These are phyloP conservation scores for Trypanosoma lewisi DNA, from an alignment of 208 protist genomes.

Conservation along the genomic window DNA sequence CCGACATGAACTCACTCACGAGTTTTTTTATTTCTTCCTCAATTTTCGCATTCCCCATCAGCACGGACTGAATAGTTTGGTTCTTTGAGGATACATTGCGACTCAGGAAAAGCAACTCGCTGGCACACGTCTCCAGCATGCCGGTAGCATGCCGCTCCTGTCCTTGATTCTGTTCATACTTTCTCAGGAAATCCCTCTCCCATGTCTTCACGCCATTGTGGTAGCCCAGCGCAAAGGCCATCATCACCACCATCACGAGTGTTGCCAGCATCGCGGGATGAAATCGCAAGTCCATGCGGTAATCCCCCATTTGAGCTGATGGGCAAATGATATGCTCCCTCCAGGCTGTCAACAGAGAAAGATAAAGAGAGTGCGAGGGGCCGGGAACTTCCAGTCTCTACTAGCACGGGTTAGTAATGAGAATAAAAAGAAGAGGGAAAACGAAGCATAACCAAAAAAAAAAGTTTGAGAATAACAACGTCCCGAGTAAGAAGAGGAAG, in stretches of 20 bases:
- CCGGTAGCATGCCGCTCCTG: neutral
- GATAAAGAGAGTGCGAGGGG: neutral
- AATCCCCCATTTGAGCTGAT: neutral
- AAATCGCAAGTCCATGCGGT: constrained; percentile 20
- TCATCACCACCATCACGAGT: constrained; percentile 25
- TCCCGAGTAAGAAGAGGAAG: too few relatives aligned
- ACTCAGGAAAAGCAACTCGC: neutral
- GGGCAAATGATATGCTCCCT: neutral
- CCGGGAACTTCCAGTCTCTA: neutral
- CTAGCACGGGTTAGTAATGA: neutral
- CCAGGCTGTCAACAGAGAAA: neutral
- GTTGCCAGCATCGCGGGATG: constrained; percentile 33
- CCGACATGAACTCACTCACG: neutral
- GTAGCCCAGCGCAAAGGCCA: constrained; percentile 39
- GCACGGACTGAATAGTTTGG: neutral
- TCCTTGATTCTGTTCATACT: neutral
- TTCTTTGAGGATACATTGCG: constrained; percentile 5
- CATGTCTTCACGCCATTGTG: constrained; percentile 28
- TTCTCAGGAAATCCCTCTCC: constrained; percentile 15
- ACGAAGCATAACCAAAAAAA: neutral
- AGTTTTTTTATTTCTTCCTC: constrained; percentile 2
- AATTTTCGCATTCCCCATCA: neutral
- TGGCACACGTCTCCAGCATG: constrained; percentile 3
- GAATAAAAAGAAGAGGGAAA: neutral
- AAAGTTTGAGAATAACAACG: too few relatives aligned